Base-by-base conservation (phyloP, 768 basidiomycete genomes). In the Boletus sp. region DNA sequence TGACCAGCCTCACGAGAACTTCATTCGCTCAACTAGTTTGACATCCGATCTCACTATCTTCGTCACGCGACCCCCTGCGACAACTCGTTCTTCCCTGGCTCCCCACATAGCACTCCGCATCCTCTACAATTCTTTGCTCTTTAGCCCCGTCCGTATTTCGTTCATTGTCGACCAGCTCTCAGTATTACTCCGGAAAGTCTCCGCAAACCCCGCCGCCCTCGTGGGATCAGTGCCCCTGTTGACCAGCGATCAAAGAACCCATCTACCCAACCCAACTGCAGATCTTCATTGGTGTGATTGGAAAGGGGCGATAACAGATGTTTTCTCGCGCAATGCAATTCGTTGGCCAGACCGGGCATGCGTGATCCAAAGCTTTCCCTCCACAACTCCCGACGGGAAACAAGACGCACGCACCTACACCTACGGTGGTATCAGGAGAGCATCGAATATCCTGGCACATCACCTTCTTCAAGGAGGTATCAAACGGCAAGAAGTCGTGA, bases 271-370 rank as follows among this genome's bases (percentile, higher is more conserved):
- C 67, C 94, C 96, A 3, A 85, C 83, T 11, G 88, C 84, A 15
- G 89, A 98, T 71, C 82, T 99, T 36, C 83, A 97, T 64, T 99
- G 97, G 96, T 96, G 93, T 72, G 95, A 89, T 50, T 99, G 89
- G 84, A 93, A 94, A 71, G 97, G 96, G 33, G 92, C 96, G 7
- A 98, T 99, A 68, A 93, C 96, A 14, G 90, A 96, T 69, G 84
- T 98, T 24, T 98, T 99, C 73, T 90, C 93, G 10, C 75, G 77
- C 37, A 98, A 99, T 74, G 97, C 97, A 2, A 77, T 80, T 11
- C 73, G 76, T 55, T 83, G 83, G 73, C 95, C 96, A 0, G 87
- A 92, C 32, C 78, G 87, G n/a, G 77, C 89, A 5, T 98, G 96
- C 64, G 90, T 99, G 35, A 77, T 98, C 48, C 96, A 99, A 71